These are phyloP conservation scores for Rhodomyrtus tomentosa DNA, from an alignment of 345 rosid genomes.

Conservation along the genomic window DNA sequence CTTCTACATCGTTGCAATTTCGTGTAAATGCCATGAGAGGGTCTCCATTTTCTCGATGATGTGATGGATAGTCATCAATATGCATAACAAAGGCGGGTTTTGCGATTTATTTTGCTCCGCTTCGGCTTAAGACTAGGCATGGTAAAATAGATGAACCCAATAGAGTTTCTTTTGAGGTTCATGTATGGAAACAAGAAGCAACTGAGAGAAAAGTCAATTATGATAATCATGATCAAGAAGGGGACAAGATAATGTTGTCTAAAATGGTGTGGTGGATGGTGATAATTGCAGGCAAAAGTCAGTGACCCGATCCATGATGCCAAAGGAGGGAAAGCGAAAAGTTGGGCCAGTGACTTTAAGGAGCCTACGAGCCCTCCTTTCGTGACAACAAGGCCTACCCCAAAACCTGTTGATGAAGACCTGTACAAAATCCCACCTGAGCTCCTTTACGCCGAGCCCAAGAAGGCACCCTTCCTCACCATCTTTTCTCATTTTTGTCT, in stretches of 20 bases:
- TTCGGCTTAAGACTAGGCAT: not conserved
- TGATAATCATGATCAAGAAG: not conserved
- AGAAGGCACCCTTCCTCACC: constrained; percentile 23
- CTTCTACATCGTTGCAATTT: not conserved
- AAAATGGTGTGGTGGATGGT: not conserved
- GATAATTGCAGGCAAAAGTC: constrained; percentile 25
- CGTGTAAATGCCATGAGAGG: not conserved
- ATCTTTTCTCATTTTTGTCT: not conserved
- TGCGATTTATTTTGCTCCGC: not conserved
- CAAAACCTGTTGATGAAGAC: constrained; percentile 89
- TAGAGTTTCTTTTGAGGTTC: not conserved
- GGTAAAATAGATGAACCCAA: not conserved
- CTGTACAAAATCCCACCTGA: constrained; percentile 76
- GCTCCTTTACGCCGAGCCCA: constrained; percentile 47
- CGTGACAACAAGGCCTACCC: constrained; percentile 15
- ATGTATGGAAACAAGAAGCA: not conserved
- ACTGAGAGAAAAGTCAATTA: not conserved
- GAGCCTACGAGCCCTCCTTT: constrained; percentile 16
- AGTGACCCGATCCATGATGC: not conserved
- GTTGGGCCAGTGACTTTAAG: constrained; percentile 18
- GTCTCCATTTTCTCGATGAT: not conserved
- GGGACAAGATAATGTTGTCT: not conserved
- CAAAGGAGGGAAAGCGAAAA: constrained; percentile 19
- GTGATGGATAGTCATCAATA: not conserved
- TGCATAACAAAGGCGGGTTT: not conserved